Evolutionary conservation across 768 basidiomycete species (phyloP), one percentile per base, ranked within the genome.

Genomic region (Lactifluus rugatus): DNA sequence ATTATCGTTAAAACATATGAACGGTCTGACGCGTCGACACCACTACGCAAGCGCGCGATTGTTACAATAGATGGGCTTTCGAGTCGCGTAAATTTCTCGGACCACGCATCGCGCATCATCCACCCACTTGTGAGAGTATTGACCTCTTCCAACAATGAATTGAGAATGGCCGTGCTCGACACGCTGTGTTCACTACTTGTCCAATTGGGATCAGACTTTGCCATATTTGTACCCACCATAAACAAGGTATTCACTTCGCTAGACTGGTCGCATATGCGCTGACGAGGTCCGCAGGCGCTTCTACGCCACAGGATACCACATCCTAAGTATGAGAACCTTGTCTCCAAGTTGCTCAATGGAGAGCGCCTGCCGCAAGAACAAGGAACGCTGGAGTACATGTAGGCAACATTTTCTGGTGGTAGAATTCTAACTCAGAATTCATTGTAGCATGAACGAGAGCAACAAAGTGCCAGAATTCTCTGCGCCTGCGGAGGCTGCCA

Each of bases 171-270:
- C 1, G 89, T 94, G 8, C 87, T 98, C 84, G 93, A 97, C 60
- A 90, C 93, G 0, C 74, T 99, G 2, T 96, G 92, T 69, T 89
- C 93, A 0, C 76, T 98, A 41, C 85, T 97, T 39, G 78, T 92
- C 37, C 96, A 99, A 66, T 82, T 99, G 52, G 94, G 94, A 1
- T 85, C 94, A 0, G 95, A 98, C 69, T 99, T 94, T 64, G 93
- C 96, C 3, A 92, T 99, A 45, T 99, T 98, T 66, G 89, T 98
- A 36, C 93, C 96, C 0, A 94, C 94, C 64, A 89, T 99, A 63
- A 92, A 92, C 70, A 97, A 98, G 79, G 94, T 89, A 63, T 39
- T 34, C 32, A 32, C 9, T 6, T 17, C 2, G 41, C 31, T 9
- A 4, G 39, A 39, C 14, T 37, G 8, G 11, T n/a, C 45, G 61